A percentile compares a stretch with the other conserved stretches of the same genome.
Evolutionary conservation across 169 alveolate species (phyloP).

Genomic region (Plasmodium blacklocki): DNA sequence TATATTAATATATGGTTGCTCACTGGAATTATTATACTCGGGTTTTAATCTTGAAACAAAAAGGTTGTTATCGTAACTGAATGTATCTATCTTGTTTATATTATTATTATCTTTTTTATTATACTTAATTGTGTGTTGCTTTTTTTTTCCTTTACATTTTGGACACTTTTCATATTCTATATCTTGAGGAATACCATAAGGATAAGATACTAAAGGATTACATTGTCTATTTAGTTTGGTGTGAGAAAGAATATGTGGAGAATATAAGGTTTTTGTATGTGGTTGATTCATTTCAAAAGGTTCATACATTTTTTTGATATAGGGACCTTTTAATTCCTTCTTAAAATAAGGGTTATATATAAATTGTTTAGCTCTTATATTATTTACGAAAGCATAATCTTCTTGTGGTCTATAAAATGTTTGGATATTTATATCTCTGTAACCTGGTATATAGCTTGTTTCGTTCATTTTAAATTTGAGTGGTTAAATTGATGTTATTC

Average conservation of each 20-base stretch:
- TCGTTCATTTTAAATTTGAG: conserved; percentile 42
- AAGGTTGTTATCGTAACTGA: neutral
- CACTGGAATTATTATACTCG: neutral
- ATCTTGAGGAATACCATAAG: conserved; percentile 68
- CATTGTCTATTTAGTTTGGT: conserved; percentile 50
- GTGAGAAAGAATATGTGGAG: conserved; percentile 24
- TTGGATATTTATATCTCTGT: conserved; percentile 34
- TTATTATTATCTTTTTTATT: conserved; percentile 6
- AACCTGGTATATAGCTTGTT: conserved; percentile 59
- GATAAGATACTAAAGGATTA: conserved; percentile 70
- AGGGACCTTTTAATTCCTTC: conserved; percentile 56
- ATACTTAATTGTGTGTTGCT: neutral
- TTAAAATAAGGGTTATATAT: conserved; percentile 49
- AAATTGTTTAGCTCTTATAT: conserved; percentile 56
- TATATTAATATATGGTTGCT: neutral
- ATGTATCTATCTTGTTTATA: neutral
- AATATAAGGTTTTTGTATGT: conserved; percentile 2
- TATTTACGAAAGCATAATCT: conserved; percentile 65
- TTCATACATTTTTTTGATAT: conserved; percentile 35
- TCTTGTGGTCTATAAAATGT: conserved; percentile 62
- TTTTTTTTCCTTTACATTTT: conserved; percentile 65
- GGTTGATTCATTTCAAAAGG: conserved; percentile 6
- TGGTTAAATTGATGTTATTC: neutral
- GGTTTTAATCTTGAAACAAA: conserved; percentile 22
- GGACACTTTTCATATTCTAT: conserved; percentile 51